Percentiles rank a stretch among this genome's conserved stretches.
These are phyloP conservation scores for Diospyros lotus DNA, from an alignment of 148 eudicot genomes.

Conservation along the genomic window DNA sequence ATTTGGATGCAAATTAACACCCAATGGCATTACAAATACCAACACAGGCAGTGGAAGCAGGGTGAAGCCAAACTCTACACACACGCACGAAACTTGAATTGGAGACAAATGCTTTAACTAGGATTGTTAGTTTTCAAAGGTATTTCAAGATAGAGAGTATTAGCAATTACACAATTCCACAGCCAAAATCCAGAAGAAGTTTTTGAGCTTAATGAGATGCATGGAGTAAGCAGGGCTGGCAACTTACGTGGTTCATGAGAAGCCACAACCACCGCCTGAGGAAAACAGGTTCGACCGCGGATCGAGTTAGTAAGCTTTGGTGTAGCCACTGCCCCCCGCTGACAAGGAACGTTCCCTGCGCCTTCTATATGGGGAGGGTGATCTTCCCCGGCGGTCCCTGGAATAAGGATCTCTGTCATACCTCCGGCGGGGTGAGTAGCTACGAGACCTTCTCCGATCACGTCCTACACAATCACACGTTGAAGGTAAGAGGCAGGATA, in stretches of 20 bases:
- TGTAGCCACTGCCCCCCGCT: constrained; percentile 11
- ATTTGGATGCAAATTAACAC: too few species aligned
- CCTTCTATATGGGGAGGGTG: constrained; percentile 49
- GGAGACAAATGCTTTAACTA: neutral
- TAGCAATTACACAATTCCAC: neutral
- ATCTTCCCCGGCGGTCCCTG: constrained; percentile 37
- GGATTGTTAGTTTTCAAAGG: neutral
- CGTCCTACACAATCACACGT: constrained; percentile 22
- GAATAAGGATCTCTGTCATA: constrained; percentile 41
- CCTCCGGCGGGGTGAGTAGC: constrained; percentile 46
- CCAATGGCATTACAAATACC: neutral
- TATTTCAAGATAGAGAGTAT: neutral
- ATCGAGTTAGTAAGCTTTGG: neutral
- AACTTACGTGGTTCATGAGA: too few species aligned
- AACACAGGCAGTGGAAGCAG: neutral
- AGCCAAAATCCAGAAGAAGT: neutral
- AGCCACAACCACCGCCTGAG: too few species aligned
- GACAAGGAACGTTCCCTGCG: constrained; percentile 26
- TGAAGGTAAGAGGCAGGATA: neutral
- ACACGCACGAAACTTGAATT: too few species aligned
- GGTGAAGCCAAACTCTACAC: neutral
- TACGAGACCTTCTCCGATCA: constrained; percentile 39
- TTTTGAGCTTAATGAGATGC: neutral
- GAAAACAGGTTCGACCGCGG: neutral
- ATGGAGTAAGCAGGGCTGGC: too few species aligned